A percentile compares a stretch with the other conserved stretches of the same genome.
Evolutionary conservation across 75 land plant genomes (phyloP).

Genomic region (Isoetes taiwanensis): DNA sequence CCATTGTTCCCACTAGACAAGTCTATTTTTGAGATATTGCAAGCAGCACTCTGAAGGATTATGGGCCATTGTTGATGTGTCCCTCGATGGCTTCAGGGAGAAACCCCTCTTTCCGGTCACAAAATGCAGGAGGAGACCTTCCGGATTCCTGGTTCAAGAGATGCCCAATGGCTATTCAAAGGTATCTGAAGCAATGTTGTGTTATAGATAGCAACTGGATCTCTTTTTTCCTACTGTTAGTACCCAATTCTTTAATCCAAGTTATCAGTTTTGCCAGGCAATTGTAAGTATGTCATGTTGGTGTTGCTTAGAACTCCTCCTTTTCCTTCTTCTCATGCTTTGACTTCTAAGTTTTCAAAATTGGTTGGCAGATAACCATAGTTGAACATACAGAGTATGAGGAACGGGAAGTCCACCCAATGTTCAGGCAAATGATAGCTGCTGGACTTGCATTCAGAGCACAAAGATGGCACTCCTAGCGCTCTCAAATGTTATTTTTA

Average conservation of each 20-base stretch:
- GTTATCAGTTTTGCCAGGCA: no score
- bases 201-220: no score
- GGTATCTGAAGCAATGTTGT: slow-evolving; percentile 26
- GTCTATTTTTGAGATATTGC: slow-evolving; percentile 67
- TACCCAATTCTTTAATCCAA: no score
- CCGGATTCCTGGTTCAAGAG: slow-evolving; percentile 74
- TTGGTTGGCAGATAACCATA: slow-evolving; percentile 85
- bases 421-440: slow-evolving; percentile 36
- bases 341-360: no score
- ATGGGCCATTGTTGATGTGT: slow-evolving; percentile 85
- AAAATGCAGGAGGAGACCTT: slow-evolving; percentile 57
- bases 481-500: no score
- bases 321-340: no score
- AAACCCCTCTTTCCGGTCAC: slow-evolving; percentile 15
- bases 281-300: no score
- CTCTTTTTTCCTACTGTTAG: no score
- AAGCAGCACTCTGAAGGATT: slow-evolving; percentile 75
- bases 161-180: slow-evolving; percentile 79
- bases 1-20: slow-evolving; percentile 60
- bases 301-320: no score
- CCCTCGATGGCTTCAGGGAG: slow-evolving; percentile 43
- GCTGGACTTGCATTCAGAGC: slow-evolving; percentile 73
- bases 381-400: slow-evolving; percentile 76
- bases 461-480: no score
- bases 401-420: slow-evolving; percentile 45